These are phyloP conservation scores for Macaranga tanarius DNA, from an alignment of 441 rosid species.

Conservation along the genomic window DNA sequence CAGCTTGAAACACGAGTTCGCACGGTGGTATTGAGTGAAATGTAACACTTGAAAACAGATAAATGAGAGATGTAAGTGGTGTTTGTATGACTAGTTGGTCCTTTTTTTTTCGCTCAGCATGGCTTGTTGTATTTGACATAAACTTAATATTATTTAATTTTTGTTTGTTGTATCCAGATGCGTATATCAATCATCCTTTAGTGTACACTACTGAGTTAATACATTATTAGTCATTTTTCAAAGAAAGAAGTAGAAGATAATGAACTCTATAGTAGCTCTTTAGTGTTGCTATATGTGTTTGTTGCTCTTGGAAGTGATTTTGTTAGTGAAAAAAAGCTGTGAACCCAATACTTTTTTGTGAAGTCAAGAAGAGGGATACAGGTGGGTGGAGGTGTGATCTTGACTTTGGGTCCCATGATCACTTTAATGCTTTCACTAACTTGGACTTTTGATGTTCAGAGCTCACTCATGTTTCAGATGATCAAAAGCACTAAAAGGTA, in stretches of 20 bases:
- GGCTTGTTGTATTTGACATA: constrained; percentile 6
- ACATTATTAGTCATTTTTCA: not conserved
- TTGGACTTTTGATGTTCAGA: not conserved
- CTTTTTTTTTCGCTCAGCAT: not conserved
- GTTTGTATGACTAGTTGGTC: not conserved
- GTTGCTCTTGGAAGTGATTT: not conserved
- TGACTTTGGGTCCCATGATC: not conserved
- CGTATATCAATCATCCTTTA: not conserved
- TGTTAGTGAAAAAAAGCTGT: not conserved
- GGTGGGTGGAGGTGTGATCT: not conserved
- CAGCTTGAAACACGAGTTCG: constrained; percentile 16
- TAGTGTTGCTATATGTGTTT: not conserved
- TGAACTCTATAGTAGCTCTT: not conserved
- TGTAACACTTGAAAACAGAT: constrained; percentile 14
- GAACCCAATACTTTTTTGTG: not conserved
- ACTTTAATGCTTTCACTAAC: not conserved
- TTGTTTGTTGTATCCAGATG: not conserved
- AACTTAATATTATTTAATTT: constrained; percentile 1
- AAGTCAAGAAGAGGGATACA: not conserved
- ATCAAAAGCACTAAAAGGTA: not conserved
- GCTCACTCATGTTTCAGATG: not conserved
- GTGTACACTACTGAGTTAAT: not conserved
- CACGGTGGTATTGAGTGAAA: not conserved
- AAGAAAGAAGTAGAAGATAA: not conserved
- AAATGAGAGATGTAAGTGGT: constrained; percentile 17